A percentile compares a stretch with the other conserved stretches of the same genome.
Conservation (phyloP, 139 green algal genomes). For the Chlorella sp. region DNA sequence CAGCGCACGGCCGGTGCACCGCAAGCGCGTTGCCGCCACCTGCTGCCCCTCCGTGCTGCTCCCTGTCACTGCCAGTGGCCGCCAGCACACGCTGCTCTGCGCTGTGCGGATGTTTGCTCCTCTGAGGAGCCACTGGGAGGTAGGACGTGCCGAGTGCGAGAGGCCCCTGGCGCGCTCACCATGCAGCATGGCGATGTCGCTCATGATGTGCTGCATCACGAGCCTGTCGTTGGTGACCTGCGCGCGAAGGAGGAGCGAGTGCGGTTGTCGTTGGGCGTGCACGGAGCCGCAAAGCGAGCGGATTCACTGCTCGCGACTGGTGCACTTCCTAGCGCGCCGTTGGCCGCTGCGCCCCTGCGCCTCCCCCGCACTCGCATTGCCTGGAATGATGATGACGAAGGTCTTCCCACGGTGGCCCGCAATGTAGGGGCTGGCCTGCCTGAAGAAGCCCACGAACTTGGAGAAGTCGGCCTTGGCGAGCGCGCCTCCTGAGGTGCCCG, state of each 20-base stretch:
- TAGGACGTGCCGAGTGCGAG: neutral
- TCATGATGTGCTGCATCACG: slow-evolving; percentile 50
- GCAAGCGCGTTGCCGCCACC: no score
- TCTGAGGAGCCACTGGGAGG: neutral
- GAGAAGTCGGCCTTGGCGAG: slow-evolving; percentile 33
- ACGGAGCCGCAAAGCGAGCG: no score
- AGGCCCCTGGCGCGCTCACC: slow-evolving; percentile 29
- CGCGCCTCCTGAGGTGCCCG: neutral
- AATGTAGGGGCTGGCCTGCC: slow-evolving; percentile 86
- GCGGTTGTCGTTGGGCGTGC: no score
- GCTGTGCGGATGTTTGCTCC: neutral
- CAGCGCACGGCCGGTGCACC: neutral
- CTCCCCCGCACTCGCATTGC: slow-evolving; percentile 70
- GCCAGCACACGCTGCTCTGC: no score
- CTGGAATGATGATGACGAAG: slow-evolving; percentile 90
- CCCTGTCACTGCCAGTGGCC: no score
- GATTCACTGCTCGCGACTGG: no score
- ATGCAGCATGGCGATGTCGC: slow-evolving; percentile 88
- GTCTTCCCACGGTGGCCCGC: slow-evolving; percentile 70
- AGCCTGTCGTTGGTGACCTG: slow-evolving; percentile 38
- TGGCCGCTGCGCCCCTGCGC: no score
- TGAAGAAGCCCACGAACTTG: slow-evolving; percentile 70
- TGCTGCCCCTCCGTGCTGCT: no score
- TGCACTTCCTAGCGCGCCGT: neutral
- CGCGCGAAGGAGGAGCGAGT: neutral